Base-by-base conservation (phyloP, 2,329 filamentous ascomycete genomes). In the Diaporthe velutina region DNA sequence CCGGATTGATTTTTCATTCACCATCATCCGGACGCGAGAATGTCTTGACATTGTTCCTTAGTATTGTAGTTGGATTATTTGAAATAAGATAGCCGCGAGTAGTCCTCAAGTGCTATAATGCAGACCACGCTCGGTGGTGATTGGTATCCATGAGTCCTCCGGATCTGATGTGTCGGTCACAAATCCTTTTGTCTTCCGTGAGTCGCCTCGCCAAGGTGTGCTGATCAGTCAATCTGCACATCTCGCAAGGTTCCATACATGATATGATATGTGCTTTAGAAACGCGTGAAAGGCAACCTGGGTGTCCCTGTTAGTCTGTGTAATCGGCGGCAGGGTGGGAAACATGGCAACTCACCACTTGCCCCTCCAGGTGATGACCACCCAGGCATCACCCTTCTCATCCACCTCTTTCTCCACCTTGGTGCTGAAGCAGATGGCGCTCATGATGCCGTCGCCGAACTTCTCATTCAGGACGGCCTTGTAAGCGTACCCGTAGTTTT, bases 401-500 rank as follows among this genome's bases (percentile, higher is more conserved):
- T 98, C 96, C 1, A 93, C 92, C 89, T 98, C 96, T 90, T 97
- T 98, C 83, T 98, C 95, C 3, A 98, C 94, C 81, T 95, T 95
- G 0, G 95, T 98, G 70, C 92, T 94, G 83, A 98, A 98, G 22
- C 92, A 92, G 81, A 98, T 98, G 1, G 96, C 96, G 82, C 95
- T 98, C 96, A 98, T 98, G 81, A 98, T 98, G 1, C 96, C 96
- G 82, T 96, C 94, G 0, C 94, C 94, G 81, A 95, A 95, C 88
- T 98, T 98, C 89, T 98, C 96, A 79, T 98, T 98, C 83, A 98
- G 83, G 6, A 98, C 90, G 0, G 95, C 96, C 89, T 98, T 98
- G 86, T 97, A 98, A 0, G 96, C 94, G 83, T 98, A 97, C 1
- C 96, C 96, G 81, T 98, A 98, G 83, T 98, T 98, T 86, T 98